A percentile compares a stretch with the other conserved stretches of the same genome.
phyloP scores from a whole-genome alignment of 2,329 filamentous ascomycete genomes.

The Elsinoe necatrix region DNA sequence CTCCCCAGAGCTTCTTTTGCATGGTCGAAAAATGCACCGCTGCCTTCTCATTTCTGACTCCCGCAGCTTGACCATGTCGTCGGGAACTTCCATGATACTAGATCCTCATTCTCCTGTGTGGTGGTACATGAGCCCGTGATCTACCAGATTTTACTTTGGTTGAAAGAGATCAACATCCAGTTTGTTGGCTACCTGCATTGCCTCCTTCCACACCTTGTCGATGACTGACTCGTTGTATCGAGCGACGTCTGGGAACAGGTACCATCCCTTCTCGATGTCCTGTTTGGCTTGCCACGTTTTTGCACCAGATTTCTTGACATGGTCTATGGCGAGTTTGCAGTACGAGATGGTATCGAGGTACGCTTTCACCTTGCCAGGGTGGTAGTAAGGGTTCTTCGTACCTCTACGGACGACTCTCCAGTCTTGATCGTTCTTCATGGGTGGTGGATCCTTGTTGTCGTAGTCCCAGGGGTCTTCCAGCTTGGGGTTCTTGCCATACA shows the following conservation, averaged over 20 bases:
- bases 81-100: neutral
- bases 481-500: conserved; percentile 20
- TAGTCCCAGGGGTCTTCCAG: conserved; percentile 18
- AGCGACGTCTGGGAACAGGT: conserved; percentile 21
- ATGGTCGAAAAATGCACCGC: neutral
- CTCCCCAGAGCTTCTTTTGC: neutral
- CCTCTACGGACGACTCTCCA: conserved; percentile 1
- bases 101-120: conserved; percentile 15
- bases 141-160: neutral
- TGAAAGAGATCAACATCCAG: conserved; percentile 25
- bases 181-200: conserved; percentile 25
- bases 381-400: conserved; percentile 22
- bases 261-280: conserved; percentile 18
- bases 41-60: neutral
- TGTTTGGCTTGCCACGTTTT: neutral
- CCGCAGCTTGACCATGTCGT: neutral
- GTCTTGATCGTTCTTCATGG: neutral
- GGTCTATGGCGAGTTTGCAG: conserved; percentile 17
- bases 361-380: conserved; percentile 18
- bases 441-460: conserved; percentile 21
- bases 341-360: conserved; percentile 24
- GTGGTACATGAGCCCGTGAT: conserved; percentile 23
- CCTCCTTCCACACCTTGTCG: conserved; percentile 20
- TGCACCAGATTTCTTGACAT: neutral
- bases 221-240: conserved; percentile 24